A percentile compares a stretch with the other conserved stretches of the same genome.
Evolutionary conservation across 2,329 filamentous ascomycete genomes (phyloP).

Genomic region (Aspergillus sp.): DNA sequence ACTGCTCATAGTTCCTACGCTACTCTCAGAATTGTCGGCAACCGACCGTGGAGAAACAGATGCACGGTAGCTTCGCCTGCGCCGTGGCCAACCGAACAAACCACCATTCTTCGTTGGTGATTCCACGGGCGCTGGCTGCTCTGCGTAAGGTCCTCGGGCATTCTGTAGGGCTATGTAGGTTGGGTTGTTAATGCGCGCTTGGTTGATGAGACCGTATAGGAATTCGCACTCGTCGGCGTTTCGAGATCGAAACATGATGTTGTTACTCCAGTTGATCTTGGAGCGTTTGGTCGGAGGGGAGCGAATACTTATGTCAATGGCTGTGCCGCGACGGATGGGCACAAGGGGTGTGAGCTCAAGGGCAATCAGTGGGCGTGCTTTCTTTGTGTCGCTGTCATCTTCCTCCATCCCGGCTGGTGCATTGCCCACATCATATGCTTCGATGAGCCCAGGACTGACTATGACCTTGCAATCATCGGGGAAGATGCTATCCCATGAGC

Average conservation of each 20-base stretch:
- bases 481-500: constrained; percentile 62
- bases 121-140: constrained; percentile 55
- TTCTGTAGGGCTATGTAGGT: constrained; percentile 80
- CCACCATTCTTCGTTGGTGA: constrained; percentile 43
- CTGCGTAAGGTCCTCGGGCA: constrained; percentile 63
- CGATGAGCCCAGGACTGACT: constrained; percentile 64
- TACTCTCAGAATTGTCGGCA: constrained; percentile 69
- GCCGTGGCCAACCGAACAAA: constrained; percentile 54
- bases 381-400: constrained; percentile 21
- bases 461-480: constrained; percentile 64
- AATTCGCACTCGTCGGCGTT: constrained; percentile 75
- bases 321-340: constrained; percentile 84
- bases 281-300: constrained; percentile 77
- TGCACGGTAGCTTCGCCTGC: constrained; percentile 58
- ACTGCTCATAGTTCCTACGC: constrained; percentile 72
- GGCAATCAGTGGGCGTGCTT: constrained; percentile 58
- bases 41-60: constrained; percentile 58
- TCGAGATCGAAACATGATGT: constrained; percentile 87
- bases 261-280: constrained; percentile 68
- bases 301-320: constrained; percentile 89
- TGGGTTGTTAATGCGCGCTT: constrained; percentile 86
- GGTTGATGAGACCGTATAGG: constrained; percentile 84
- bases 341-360: constrained; percentile 90
- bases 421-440: constrained; percentile 60
- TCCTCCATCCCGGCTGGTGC: constrained; percentile 27